A percentile compares a stretch with the other conserved stretches of the same genome.
Evolutionary conservation across 176 grass and related monocot species (phyloP).

Genomic region (Calamus simplicifolius): DNA sequence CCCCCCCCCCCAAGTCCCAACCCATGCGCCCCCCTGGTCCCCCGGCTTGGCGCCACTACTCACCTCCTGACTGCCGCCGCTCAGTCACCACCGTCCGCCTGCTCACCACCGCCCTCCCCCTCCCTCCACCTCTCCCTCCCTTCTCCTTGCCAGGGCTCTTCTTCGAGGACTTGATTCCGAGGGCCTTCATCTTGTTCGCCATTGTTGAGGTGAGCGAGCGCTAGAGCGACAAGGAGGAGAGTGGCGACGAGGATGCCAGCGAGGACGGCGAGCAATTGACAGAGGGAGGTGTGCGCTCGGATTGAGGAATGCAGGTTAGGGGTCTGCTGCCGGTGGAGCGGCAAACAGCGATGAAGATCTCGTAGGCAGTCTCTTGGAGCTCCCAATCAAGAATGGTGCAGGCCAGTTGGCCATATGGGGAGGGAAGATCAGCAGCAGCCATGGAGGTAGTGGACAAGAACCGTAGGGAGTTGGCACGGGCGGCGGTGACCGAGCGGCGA

Average conservation of each 20-base stretch:
- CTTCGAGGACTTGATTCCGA: too few species aligned
- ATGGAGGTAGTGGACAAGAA: conserved; percentile 5
- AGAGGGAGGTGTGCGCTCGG: conserved; percentile 15
- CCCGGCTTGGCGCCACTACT: too few species aligned
- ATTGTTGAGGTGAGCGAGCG: conserved; percentile 80
- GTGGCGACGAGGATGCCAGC: background rate
- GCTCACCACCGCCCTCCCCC: too few species aligned
- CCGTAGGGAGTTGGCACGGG: conserved; percentile 11
- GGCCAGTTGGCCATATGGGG: conserved; percentile 61
- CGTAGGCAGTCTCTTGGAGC: conserved; percentile 72
- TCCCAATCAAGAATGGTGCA: conserved; percentile 39
- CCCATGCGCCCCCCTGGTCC: too few species aligned
- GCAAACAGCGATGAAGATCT: conserved; percentile 79
- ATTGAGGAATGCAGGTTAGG: conserved; percentile 84
- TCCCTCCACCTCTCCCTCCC: too few species aligned
- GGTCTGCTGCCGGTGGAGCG: conserved; percentile 73
- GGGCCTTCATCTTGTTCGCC: conserved; percentile 97
- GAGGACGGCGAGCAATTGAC: conserved; percentile 22
- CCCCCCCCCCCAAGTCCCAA: too few species aligned
- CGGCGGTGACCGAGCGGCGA: too few species aligned
- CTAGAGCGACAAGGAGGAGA: conserved; percentile 34
- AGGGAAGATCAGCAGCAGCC: conserved; percentile 28
- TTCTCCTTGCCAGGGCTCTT: conserved; percentile 47
- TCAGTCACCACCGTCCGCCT: too few species aligned
- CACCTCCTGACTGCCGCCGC: too few species aligned